These are phyloP conservation scores for Ceratocystis harringtonii DNA, from an alignment of 2,329 filamentous ascomycete genomes.

Conservation along the genomic window DNA sequence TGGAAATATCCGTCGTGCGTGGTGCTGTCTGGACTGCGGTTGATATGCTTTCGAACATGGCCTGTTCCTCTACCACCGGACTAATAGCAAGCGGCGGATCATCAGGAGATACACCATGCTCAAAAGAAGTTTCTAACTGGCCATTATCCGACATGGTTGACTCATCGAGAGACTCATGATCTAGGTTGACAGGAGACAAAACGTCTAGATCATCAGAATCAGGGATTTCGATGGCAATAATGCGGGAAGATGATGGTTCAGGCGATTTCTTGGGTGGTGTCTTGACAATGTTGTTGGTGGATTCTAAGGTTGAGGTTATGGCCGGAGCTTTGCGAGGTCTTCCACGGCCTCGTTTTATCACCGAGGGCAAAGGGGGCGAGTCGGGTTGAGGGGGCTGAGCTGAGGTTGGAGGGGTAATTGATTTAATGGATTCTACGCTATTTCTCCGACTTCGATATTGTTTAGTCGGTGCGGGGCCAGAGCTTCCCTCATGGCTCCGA, in stretches of 20 bases:
- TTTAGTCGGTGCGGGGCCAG: background rate
- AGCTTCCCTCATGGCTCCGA: background rate
- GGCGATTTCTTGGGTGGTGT: background rate
- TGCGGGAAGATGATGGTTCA: background rate
- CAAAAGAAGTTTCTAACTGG: conserved; percentile 7
- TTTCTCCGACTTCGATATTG: background rate
- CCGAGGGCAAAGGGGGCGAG: background rate
- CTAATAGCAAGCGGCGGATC: conserved; percentile 29
- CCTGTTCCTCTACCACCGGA: conserved; percentile 29
- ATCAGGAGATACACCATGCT: conserved; percentile 25
- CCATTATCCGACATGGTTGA: conserved; percentile 12
- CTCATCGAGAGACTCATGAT: background rate
- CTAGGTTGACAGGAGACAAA: background rate
- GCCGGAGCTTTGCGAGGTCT: conserved; percentile 8
- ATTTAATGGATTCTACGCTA: conserved; percentile 1
- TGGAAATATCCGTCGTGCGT: conserved; percentile 32
- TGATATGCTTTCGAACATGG: conserved; percentile 39
- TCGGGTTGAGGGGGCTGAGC: conserved; percentile 5
- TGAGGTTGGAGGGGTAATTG: conserved; percentile 13
- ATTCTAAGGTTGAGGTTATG: background rate
- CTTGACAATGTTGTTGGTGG: background rate
- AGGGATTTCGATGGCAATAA: conserved; percentile 15
- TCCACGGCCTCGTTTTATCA: conserved; percentile 24
- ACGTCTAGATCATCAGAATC: conserved; percentile 15
- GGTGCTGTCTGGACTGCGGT: conserved; percentile 38